Percentiles rank a stretch among this genome's conserved stretches.
Conservation (phyloP, 1,139 yeast species). For the Nakaseomyces nivariensis region DNA sequence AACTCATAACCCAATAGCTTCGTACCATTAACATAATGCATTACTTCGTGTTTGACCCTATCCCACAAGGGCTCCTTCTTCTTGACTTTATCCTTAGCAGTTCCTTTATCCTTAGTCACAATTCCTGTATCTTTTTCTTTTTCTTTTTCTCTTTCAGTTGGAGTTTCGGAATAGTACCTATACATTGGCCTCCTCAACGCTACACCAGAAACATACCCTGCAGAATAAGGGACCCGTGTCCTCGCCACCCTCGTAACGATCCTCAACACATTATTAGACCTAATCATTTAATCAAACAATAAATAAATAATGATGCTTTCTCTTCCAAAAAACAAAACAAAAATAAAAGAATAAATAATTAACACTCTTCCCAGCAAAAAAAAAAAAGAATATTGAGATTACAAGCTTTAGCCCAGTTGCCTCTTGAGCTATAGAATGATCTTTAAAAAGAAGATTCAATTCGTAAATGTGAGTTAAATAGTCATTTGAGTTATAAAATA, state of each 20-base stretch:
- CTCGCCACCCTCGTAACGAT: background rate
- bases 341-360: background rate
- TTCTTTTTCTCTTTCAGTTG: background rate
- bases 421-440: no score
- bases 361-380: background rate
- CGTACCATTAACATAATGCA: slow-evolving; percentile 93
- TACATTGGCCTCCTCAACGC: background rate
- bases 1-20: slow-evolving; percentile 86
- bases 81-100: slow-evolving; percentile 7
- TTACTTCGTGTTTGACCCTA: slow-evolving; percentile 78
- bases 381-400: background rate
- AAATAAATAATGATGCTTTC: background rate
- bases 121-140: no score
- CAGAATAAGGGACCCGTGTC: background rate
- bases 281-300: background rate
- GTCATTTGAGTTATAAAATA: background rate
- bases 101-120: background rate
- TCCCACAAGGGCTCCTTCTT: slow-evolving; percentile 54
- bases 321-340: background rate
- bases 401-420: no score
- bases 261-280: background rate
- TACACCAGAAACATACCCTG: background rate
- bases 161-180: background rate
- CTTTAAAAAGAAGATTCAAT: no score
- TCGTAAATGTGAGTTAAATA: background rate